Percentiles rank a stretch among this genome's conserved stretches.
phyloP scores from a whole-genome alignment of 2,329 filamentous ascomycete genomes.

The Aspergillus amoenus region DNA sequence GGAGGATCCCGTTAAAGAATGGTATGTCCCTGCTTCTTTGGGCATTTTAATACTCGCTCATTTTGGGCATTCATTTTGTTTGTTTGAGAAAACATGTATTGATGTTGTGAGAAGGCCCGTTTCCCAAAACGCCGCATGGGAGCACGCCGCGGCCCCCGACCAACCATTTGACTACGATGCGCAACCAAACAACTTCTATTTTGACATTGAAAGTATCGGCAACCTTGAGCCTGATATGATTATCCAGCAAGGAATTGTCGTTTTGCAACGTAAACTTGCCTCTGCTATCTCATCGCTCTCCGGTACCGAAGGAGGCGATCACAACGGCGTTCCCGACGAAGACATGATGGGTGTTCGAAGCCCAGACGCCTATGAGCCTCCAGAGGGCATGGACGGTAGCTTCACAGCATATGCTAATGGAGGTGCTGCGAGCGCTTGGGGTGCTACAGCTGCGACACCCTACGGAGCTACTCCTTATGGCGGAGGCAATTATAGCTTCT shows the following conservation, averaged over 20 bases:
- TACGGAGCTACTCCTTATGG: conserved; percentile 49
- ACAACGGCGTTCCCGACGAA: conserved; percentile 49
- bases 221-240: conserved; percentile 87
- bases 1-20: conserved; percentile 76
- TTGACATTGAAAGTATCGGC: conserved; percentile 87
- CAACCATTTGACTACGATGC: conserved; percentile 91
- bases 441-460: conserved; percentile 59
- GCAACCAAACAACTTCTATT: conserved; percentile 81
- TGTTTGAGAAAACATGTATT: neutral
- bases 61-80: neutral
- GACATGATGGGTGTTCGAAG: conserved; percentile 51
- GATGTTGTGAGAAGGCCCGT: conserved; percentile 30
- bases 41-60: neutral
- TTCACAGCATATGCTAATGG: conserved; percentile 46
- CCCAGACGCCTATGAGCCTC: conserved; percentile 50
- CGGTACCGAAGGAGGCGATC: conserved; percentile 54
- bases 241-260: conserved; percentile 82
- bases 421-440: conserved; percentile 62
- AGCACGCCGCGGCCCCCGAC: conserved; percentile 74
- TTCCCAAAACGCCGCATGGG: conserved; percentile 61
- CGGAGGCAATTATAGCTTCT: conserved; percentile 29
- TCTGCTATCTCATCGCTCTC: conserved; percentile 67
- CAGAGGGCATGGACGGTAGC: conserved; percentile 44
- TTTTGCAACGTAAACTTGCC: conserved; percentile 87
- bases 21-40: conserved; percentile 55